Evolutionary conservation across 2,329 filamentous ascomycete genomes (phyloP).

Genomic region (Cryphonectria radicalis): DNA sequence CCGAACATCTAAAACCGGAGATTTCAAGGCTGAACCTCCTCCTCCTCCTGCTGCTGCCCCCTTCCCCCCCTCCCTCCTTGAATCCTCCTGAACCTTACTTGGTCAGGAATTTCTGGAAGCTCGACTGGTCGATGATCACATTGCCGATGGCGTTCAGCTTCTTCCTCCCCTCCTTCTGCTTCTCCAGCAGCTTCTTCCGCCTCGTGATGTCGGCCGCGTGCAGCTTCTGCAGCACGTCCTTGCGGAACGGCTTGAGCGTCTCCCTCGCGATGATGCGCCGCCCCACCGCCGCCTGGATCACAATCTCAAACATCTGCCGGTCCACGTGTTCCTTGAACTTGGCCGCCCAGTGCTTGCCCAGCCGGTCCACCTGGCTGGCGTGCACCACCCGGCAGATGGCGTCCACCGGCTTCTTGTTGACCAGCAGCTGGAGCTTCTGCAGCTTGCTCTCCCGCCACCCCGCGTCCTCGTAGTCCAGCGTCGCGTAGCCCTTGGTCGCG

Average conservation of each 20-base stretch:
- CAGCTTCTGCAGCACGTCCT: slow-evolving; percentile 91
- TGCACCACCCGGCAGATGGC: slow-evolving; percentile 93
- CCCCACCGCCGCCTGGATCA: slow-evolving; percentile 90
- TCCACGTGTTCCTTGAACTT: slow-evolving; percentile 98
- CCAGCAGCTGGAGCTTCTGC: slow-evolving; percentile 87
- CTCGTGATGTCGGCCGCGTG: slow-evolving; percentile 88
- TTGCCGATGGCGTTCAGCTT: slow-evolving; percentile 83
- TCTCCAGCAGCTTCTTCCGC: slow-evolving; percentile 86
- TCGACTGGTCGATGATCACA: slow-evolving; percentile 93
- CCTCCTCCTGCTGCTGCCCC: neutral
- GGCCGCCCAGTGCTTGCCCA: slow-evolving; percentile 86
- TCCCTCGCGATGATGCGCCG: slow-evolving; percentile 85
- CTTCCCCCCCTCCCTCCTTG: neutral
- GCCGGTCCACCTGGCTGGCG: slow-evolving; percentile 74
- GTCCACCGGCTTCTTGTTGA: slow-evolving; percentile 92
- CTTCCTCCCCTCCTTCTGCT: slow-evolving; percentile 95
- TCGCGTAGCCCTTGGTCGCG: slow-evolving; percentile 91
- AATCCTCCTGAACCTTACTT: slow-evolving; percentile 54
- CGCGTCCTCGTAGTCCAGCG: slow-evolving; percentile 94
- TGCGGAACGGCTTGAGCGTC: slow-evolving; percentile 94
- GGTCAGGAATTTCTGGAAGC: slow-evolving; percentile 90
- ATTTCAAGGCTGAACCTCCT: neutral
- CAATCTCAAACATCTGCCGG: slow-evolving; percentile 91
- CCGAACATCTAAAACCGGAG: neutral
- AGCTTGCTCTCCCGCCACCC: slow-evolving; percentile 82